A percentile compares a stretch with the other conserved stretches of the same genome.
These are phyloP conservation scores for Candolleomyces aberdarensis DNA, from an alignment of 768 basidiomycete species.

Conservation along the genomic window DNA sequence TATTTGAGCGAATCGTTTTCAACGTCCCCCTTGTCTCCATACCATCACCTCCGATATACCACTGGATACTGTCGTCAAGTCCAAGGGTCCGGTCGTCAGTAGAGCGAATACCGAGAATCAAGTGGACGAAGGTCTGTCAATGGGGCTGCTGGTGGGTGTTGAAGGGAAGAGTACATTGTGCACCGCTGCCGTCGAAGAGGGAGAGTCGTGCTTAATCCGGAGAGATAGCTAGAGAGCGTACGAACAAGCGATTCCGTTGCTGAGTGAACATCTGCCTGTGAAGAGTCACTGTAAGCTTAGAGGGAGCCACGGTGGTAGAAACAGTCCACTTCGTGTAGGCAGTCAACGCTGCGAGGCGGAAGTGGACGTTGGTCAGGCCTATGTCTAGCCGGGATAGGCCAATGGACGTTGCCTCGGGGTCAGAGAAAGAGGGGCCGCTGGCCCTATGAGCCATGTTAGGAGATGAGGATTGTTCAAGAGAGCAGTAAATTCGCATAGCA, in stretches of 20 bases:
- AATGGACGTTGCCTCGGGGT: neutral
- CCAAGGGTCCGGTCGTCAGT: neutral
- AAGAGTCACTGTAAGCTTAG: neutral
- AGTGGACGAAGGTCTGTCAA: neutral
- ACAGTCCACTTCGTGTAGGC: neutral
- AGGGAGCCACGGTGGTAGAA: no score
- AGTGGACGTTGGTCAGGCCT: neutral
- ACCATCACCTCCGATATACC: neutral
- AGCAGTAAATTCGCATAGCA: neutral
- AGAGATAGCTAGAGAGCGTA: neutral
- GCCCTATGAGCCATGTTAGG: neutral
- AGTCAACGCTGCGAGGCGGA: neutral
- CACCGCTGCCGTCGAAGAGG: constrained; percentile 5
- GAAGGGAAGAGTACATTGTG: neutral
- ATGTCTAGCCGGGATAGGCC: neutral
- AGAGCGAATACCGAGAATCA: constrained; percentile 1
- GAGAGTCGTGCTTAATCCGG: neutral
- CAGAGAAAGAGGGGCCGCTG: neutral
- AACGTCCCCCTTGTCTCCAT: neutral
- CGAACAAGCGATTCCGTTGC: constrained; percentile 1
- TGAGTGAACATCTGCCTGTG: neutral
- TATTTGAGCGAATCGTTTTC: neutral
- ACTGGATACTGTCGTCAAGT: constrained; percentile 2
- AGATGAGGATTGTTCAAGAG: neutral
- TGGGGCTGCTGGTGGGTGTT: constrained; percentile 1